Percentiles rank a stretch among this genome's conserved stretches.
These are phyloP conservation scores for Blastocystis sp. DNA, from an alignment of 352 stramenopile genomes.

Conservation along the genomic window DNA sequence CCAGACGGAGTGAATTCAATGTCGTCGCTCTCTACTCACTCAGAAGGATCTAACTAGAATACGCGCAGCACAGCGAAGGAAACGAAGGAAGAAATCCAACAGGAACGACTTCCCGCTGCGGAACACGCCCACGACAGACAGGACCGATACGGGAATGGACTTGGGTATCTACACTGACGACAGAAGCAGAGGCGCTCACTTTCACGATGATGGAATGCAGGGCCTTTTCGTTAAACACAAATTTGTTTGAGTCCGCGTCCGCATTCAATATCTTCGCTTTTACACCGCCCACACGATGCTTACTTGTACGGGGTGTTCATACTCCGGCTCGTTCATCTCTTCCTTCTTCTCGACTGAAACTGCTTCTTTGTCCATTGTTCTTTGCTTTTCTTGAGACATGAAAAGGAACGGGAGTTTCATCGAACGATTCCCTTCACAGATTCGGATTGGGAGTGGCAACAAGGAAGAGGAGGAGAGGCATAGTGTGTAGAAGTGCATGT, in stretches of 20 bases:
- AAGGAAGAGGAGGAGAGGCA: no score
- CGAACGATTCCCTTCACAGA: no score
- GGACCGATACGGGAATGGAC: slow-evolving; percentile 92
- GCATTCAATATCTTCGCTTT: neutral
- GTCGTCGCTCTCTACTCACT: slow-evolving; percentile 76
- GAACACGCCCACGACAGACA: slow-evolving; percentile 96
- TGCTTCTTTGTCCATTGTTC: neutral
- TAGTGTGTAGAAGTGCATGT: no score
- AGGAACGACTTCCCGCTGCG: slow-evolving; percentile 97
- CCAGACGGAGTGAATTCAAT: neutral
- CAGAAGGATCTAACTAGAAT: neutral
- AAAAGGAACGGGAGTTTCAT: neutral
- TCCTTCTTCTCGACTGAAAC: neutral
- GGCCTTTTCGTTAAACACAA: slow-evolving; percentile 21
- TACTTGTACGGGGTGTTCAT: neutral
- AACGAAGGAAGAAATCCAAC: slow-evolving; percentile 93
- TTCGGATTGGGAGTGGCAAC: no score
- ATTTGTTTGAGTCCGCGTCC: slow-evolving; percentile 37
- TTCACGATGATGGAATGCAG: slow-evolving; percentile 19
- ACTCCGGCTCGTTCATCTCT: neutral
- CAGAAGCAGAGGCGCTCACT: neutral
- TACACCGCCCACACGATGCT: neutral
- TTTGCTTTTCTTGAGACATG: neutral
- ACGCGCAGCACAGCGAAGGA: slow-evolving; percentile 81
- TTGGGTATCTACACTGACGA: slow-evolving; percentile 73